Evolutionary conservation across 2,329 filamentous ascomycete genomes (phyloP).

Genomic region (Xylaria sp.): DNA sequence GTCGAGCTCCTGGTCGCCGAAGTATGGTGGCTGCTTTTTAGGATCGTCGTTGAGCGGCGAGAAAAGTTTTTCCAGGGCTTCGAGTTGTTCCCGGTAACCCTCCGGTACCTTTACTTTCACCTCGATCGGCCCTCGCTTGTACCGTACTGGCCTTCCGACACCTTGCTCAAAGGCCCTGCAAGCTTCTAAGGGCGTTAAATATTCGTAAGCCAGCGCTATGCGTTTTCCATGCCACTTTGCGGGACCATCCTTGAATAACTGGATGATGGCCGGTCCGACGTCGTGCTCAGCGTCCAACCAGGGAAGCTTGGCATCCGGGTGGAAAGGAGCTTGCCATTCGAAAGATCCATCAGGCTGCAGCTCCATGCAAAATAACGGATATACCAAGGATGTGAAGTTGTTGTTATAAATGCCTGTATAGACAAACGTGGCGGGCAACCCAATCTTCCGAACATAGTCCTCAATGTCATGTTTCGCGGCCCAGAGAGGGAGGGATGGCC

Average conservation of each 20-base stretch:
- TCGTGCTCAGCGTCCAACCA: conserved; percentile 98
- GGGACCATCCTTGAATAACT: conserved; percentile 91
- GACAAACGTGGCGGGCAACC: conserved; percentile 82
- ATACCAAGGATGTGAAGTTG: conserved; percentile 90
- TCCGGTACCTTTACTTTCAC: conserved; percentile 79
- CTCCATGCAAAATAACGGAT: conserved; percentile 94
- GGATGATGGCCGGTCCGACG: conserved; percentile 82
- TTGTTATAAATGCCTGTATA: conserved; percentile 99
- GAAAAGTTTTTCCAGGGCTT: conserved; percentile 60
- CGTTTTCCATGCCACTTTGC: conserved; percentile 73
- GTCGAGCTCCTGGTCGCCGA: conserved; percentile 54
- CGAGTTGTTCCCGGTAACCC: conserved; percentile 84
- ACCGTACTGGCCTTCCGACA: conserved; percentile 70
- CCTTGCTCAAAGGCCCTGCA: conserved; percentile 76
- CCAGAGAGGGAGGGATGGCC: conserved; percentile 87
- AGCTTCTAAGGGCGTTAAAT: conserved; percentile 75
- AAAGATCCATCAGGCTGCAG: conserved; percentile 79
- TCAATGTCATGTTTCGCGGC: conserved; percentile 88
- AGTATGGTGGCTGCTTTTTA: conserved; percentile 57
- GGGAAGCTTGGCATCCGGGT: conserved; percentile 79
- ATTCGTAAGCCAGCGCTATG: conserved; percentile 86
- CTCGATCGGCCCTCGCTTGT: conserved; percentile 73
- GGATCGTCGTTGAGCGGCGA: conserved; percentile 46
- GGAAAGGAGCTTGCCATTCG: conserved; percentile 88
- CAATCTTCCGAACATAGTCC: conserved; percentile 78